phyloP scores from a whole-genome alignment of 2,329 filamentous ascomycete species.

The Colletotrichum siamense region DNA sequence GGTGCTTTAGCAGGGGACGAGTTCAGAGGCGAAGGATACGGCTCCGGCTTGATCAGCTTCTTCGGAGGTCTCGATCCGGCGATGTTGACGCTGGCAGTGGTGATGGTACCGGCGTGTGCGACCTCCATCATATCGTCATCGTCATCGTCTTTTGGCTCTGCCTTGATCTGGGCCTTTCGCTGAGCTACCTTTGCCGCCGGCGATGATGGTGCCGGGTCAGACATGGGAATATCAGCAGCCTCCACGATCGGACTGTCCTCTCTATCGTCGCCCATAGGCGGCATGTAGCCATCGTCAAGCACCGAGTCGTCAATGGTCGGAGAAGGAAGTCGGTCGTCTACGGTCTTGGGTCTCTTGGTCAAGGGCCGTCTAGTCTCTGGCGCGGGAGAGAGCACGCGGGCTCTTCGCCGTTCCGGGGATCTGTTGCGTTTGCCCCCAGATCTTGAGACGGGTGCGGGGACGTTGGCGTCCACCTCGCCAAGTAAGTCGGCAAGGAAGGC shows the following conservation, averaged over 20 bases:
- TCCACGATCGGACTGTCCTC: conserved; percentile 63
- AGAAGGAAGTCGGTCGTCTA: conserved; percentile 54
- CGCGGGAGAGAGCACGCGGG: conserved; percentile 80
- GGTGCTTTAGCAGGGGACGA: conserved; percentile 75
- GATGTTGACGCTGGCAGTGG: conserved; percentile 80
- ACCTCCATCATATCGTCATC: conserved; percentile 89
- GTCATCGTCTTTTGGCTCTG: conserved; percentile 64
- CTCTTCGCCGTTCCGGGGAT: conserved; percentile 78
- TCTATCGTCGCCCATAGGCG: conserved; percentile 38
- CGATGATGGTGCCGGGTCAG: conserved; percentile 85
- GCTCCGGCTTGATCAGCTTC: conserved; percentile 72
- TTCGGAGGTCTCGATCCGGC: conserved; percentile 79
- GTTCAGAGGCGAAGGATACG: conserved; percentile 73
- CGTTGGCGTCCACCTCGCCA: conserved; percentile 85
- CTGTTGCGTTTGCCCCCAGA: conserved; percentile 68
- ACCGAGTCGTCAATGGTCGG: conserved; percentile 55
- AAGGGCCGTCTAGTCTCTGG: conserved; percentile 56
- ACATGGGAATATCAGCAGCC: conserved; percentile 70
- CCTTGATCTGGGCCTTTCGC: conserved; percentile 65
- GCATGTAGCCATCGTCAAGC: conserved; percentile 61
- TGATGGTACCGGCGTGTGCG: conserved; percentile 74
- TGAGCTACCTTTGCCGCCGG: conserved; percentile 81
- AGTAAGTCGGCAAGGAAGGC: conserved; percentile 86
- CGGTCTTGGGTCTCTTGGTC: conserved; percentile 62
- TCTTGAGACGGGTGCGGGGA: conserved; percentile 58